These are phyloP conservation scores for Davidsoniella virescens DNA, from an alignment of 2,329 filamentous ascomycete species.

Conservation along the genomic window DNA sequence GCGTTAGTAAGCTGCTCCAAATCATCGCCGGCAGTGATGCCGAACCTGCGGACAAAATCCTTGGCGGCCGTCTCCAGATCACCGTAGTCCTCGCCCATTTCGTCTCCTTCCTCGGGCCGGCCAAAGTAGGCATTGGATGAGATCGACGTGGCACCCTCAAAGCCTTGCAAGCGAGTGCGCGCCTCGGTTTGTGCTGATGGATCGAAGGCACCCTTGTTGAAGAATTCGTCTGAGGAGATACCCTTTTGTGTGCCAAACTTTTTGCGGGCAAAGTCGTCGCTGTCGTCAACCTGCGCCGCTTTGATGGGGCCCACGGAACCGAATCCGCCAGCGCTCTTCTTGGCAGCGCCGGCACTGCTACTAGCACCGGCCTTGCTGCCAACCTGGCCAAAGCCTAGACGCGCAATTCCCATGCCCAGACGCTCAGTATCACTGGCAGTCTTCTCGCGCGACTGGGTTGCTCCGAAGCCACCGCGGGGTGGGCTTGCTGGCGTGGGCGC, in stretches of 20 bases:
- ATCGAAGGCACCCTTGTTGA: conserved; percentile 79
- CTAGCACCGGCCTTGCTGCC: conserved; percentile 35
- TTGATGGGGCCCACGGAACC: conserved; percentile 68
- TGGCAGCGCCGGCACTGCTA: conserved; percentile 37
- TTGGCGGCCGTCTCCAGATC: conserved; percentile 87
- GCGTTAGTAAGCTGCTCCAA: conserved; percentile 75
- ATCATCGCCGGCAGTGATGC: conserved; percentile 89
- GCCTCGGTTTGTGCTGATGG: conserved; percentile 67
- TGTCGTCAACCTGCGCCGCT: conserved; percentile 47
- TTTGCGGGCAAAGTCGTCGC: conserved; percentile 64
- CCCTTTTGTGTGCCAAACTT: conserved; percentile 91
- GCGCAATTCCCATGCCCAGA: conserved; percentile 72
- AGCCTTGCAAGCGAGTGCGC: conserved; percentile 72
- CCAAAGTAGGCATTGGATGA: conserved; percentile 97
- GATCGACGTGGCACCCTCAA: conserved; percentile 82
- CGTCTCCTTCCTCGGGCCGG: conserved; percentile 53
- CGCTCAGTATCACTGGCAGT: conserved; percentile 69
- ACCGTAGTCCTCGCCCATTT: conserved; percentile 59
- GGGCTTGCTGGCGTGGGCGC: conserved; percentile 64
- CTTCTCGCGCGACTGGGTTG: conserved; percentile 41
- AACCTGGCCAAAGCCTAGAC: conserved; percentile 78
- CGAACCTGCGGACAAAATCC: conserved; percentile 90
- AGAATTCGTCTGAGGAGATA: conserved; percentile 97
- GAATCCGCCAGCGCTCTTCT: conserved; percentile 72
- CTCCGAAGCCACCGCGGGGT: conserved; percentile 41